Evolutionary conservation across 768 basidiomycete species (phyloP).

Genomic region (Peribolospora kevripleyi): DNA sequence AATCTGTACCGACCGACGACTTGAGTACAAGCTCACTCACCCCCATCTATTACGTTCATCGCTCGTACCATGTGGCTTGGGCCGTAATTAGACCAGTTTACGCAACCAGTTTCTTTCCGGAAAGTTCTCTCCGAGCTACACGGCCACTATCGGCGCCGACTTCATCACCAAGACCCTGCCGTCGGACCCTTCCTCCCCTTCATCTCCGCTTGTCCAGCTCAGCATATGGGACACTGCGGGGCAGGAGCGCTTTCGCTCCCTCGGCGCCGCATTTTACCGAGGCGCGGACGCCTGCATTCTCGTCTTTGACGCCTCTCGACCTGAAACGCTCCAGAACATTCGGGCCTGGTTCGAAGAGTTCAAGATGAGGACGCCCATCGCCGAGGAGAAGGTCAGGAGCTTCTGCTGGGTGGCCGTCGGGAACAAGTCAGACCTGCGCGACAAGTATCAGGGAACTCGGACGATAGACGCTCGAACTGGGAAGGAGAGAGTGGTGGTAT

Average conservation of each 20-base stretch:
- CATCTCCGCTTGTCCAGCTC: conserved; percentile 33
- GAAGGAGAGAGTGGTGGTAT: too few relatives aligned
- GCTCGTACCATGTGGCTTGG: too few relatives aligned
- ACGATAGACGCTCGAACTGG: too few relatives aligned
- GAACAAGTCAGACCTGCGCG: conserved; percentile 44
- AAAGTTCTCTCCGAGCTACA: conserved; percentile 48
- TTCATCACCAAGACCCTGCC: conserved; percentile 54
- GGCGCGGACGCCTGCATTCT: conserved; percentile 60
- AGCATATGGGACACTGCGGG: conserved; percentile 36
- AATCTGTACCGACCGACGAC: too few relatives aligned
- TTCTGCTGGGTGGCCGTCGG: conserved; percentile 46
- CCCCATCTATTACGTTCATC: too few relatives aligned
- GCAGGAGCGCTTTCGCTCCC: conserved; percentile 63
- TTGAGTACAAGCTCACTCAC: too few relatives aligned
- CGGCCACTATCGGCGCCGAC: conserved; percentile 73
- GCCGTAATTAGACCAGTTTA: background rate
- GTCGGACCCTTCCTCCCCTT: conserved; percentile 27
- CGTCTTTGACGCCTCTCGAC: conserved; percentile 53
- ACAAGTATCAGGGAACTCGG: conserved; percentile 3
- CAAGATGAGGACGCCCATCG: conserved; percentile 36
- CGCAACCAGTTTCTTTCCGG: conserved; percentile 41
- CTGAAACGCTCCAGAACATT: conserved; percentile 34
- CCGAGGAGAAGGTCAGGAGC: conserved; percentile 29
- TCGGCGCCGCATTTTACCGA: conserved; percentile 61
- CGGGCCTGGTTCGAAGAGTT: conserved; percentile 62